A percentile compares a stretch with the other conserved stretches of the same genome.
These are phyloP conservation scores for Neurospora sp. DNA, from an alignment of 2,329 filamentous ascomycete genomes.

Conservation along the genomic window DNA sequence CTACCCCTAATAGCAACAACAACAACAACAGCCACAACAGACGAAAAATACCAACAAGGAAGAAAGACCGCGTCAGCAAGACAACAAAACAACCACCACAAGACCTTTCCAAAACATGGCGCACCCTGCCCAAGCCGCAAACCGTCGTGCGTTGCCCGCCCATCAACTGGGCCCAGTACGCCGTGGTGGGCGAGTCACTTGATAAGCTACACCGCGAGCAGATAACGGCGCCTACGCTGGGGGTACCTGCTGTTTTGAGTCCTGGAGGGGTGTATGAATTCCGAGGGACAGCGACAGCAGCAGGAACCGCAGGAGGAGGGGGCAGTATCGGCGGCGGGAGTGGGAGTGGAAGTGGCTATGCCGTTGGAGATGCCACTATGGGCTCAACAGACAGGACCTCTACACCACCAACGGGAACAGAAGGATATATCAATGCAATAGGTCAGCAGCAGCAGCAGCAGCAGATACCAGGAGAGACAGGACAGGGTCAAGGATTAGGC, in stretches of 20 bases:
- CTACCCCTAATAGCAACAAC: not conserved
- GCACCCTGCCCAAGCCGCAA: constrained; percentile 64
- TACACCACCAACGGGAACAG: not conserved
- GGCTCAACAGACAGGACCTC: not conserved
- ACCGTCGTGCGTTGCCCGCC: constrained; percentile 77
- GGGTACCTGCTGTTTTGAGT: constrained; percentile 35
- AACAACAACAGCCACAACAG: not conserved
- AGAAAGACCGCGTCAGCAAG: not conserved
- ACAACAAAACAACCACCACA: constrained; percentile 7
- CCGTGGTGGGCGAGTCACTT: constrained; percentile 73
- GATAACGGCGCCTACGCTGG: constrained; percentile 50
- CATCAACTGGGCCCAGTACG: constrained; percentile 92
- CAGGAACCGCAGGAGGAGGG: not conserved
- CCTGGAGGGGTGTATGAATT: constrained; percentile 40
- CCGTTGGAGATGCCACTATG: not conserved
- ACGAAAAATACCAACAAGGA: not conserved
- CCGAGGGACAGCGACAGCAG: constrained; percentile 18
- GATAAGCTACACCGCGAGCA: constrained; percentile 82
- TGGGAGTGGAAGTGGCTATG: not conserved
- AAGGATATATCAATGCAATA: not conserved
- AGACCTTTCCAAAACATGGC: constrained; percentile 34
- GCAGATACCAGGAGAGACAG: not conserved
- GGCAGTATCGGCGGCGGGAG: not conserved
- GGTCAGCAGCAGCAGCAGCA: not conserved
- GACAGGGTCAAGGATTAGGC: not conserved